These are phyloP conservation scores for Fusarium sp. DNA, from an alignment of 2,329 filamentous ascomycete species.

Conservation along the genomic window DNA sequence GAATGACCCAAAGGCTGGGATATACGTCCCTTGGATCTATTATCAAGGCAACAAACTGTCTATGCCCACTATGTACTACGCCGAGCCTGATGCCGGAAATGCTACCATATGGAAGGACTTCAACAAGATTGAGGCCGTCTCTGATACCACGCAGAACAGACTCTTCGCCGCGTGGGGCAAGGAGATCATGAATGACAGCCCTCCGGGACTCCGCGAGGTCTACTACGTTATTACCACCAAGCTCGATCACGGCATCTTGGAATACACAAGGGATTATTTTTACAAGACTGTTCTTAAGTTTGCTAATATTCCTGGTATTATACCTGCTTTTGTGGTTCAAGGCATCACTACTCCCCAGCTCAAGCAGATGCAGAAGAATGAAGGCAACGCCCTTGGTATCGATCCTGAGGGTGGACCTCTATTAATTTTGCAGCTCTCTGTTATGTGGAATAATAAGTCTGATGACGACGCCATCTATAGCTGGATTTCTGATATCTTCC, in stretches of 20 bases:
- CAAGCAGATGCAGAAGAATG: constrained; percentile 46
- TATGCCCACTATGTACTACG: constrained; percentile 48
- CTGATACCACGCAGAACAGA: constrained; percentile 4
- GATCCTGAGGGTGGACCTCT: constrained; percentile 37
- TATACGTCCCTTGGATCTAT: constrained; percentile 1
- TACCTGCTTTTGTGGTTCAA: constrained; percentile 49
- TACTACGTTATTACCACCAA: constrained; percentile 22
- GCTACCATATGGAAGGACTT: constrained; percentile 50
- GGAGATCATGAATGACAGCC: background rate
- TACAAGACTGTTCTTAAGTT: constrained; percentile 36
- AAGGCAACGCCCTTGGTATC: constrained; percentile 46
- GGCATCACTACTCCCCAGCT: constrained; percentile 52
- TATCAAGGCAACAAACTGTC: background rate
- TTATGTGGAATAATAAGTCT: constrained; percentile 26
- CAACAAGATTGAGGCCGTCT: constrained; percentile 39
- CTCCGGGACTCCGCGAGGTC: constrained; percentile 4
- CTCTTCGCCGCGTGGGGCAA: background rate
- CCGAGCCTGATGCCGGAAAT: constrained; percentile 45
- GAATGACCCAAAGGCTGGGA: constrained; percentile 16
- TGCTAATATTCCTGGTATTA: constrained; percentile 31
- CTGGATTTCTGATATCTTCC: background rate
- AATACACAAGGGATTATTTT: constrained; percentile 9
- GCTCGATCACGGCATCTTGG: constrained; percentile 1
- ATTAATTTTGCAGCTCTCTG: constrained; percentile 10
- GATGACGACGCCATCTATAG: constrained; percentile 47